phyloP scores from a whole-genome alignment of 1,284 basidiomycete species.

The Leccinum subfulvum region DNA sequence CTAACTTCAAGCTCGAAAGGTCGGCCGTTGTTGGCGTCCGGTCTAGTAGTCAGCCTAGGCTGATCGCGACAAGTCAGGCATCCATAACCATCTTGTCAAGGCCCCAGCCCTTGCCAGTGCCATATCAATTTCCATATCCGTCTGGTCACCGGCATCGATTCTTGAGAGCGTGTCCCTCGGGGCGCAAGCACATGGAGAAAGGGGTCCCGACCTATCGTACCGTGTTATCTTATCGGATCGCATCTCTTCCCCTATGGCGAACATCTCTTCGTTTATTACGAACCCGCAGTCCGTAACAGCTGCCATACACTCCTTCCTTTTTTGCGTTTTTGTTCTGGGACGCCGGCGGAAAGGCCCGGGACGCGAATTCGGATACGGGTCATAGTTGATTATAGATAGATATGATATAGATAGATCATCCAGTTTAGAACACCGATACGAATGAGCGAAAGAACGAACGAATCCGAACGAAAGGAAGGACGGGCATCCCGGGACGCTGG shows the following conservation, averaged over 20 bases:
- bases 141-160: slow-evolving; percentile 6
- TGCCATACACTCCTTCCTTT: neutral
- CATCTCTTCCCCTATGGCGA: slow-evolving; percentile 1
- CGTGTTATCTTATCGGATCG: slow-evolving; percentile 25
- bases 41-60: neutral
- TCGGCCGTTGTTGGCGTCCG: neutral
- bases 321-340: neutral
- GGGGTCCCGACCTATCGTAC: neutral
- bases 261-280: neutral
- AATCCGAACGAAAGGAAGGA: neutral
- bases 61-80: slow-evolving; percentile 1
- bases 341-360: slow-evolving; percentile 7
- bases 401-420: neutral
- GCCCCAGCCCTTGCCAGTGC: neutral
- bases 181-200: neutral
- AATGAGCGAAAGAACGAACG: neutral
- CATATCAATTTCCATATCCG: neutral
- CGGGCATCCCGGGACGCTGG: slow-evolving; percentile 1
- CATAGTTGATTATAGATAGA: neutral
- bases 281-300: neutral
- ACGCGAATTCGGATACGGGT: neutral
- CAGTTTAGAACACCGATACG: slow-evolving; percentile 3
- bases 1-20: neutral
- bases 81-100: neutral
- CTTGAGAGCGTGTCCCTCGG: slow-evolving; percentile 16